Evolutionary conservation across 257 asterid species (phyloP).

Genomic region (Craterostigma plantagineum): DNA sequence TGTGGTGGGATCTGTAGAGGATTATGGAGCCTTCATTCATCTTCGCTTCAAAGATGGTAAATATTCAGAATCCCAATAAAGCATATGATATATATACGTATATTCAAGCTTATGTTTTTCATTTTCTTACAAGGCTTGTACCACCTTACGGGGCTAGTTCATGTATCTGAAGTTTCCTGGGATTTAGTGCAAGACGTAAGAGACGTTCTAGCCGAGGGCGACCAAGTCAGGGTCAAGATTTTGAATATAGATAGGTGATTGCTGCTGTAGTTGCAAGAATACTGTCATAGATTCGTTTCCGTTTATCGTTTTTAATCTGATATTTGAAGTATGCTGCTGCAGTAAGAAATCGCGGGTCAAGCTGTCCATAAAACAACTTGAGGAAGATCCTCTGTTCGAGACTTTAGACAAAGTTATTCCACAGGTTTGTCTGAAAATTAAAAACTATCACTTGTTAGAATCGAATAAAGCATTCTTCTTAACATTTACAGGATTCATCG

Average conservation of each 20-base stretch:
- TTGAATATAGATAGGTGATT: conserved; percentile 57
- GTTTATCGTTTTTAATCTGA: no score
- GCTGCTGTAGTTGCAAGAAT: background rate
- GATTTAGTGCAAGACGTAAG: conserved; percentile 84
- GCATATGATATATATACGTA: no score
- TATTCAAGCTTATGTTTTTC: no score
- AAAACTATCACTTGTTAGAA: background rate
- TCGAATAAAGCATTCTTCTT: no score
- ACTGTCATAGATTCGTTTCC: no score
- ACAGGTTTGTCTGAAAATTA: conserved; percentile 34
- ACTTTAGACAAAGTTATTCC: conserved; percentile 90
- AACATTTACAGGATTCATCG: no score
- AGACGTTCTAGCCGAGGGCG: conserved; percentile 66
- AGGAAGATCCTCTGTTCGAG: conserved; percentile 87
- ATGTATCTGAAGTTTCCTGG: conserved; percentile 95
- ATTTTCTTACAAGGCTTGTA: conserved; percentile 27
- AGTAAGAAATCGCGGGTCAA: conserved; percentile 63
- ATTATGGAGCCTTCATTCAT: conserved; percentile 90
- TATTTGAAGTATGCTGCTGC: conserved; percentile 8
- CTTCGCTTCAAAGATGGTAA: conserved; percentile 81
- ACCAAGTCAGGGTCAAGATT: conserved; percentile 63
- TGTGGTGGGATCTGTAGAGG: conserved; percentile 78
- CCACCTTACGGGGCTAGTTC: conserved; percentile 83
- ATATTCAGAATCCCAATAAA: background rate
- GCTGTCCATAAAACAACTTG: conserved; percentile 78